Evolutionary conservation across 768 basidiomycete species (phyloP).

Genomic region (Saitozyma podzolica): DNA sequence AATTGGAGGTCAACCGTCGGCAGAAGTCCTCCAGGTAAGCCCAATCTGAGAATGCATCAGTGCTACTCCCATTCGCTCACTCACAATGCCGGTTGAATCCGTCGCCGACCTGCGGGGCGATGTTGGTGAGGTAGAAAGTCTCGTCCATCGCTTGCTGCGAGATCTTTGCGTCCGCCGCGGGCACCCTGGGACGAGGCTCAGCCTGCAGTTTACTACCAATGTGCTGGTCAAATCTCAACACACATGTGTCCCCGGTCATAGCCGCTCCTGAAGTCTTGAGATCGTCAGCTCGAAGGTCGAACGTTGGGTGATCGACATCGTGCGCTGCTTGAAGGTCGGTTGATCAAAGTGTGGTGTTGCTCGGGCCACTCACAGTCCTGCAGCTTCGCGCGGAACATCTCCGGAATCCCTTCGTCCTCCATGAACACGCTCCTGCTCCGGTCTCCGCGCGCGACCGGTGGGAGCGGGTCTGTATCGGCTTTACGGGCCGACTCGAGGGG

Average conservation of each 20-base stretch:
- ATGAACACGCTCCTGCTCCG: conserved; percentile 73
- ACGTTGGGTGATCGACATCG: background rate
- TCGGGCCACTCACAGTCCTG: conserved; percentile 62
- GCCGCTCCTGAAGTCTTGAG: conserved; percentile 75
- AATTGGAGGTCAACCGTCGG: conserved; percentile 77
- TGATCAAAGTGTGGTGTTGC: too few species aligned
- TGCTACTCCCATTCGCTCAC: conserved; percentile 35
- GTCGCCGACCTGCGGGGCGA: conserved; percentile 95
- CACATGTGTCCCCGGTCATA: conserved; percentile 98
- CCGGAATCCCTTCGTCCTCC: conserved; percentile 79
- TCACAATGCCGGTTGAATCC: conserved; percentile 96
- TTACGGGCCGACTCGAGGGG: conserved; percentile 38
- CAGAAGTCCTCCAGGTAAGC: conserved; percentile 97
- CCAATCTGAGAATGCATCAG: conserved; percentile 67
- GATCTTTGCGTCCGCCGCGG: conserved; percentile 90
- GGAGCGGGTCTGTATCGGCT: conserved; percentile 26
- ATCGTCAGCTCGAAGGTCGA: background rate
- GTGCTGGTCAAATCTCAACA: conserved; percentile 41
- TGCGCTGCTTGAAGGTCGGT: background rate
- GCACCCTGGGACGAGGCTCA: conserved; percentile 66
- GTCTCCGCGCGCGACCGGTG: conserved; percentile 59
- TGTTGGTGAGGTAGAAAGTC: conserved; percentile 91
- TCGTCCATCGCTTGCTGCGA: conserved; percentile 95
- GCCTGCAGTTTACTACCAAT: background rate
- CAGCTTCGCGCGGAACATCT: conserved; percentile 73